Evolutionary conservation across 768 basidiomycete species (phyloP).

Genomic region (Kwoniella mangroviensis): DNA sequence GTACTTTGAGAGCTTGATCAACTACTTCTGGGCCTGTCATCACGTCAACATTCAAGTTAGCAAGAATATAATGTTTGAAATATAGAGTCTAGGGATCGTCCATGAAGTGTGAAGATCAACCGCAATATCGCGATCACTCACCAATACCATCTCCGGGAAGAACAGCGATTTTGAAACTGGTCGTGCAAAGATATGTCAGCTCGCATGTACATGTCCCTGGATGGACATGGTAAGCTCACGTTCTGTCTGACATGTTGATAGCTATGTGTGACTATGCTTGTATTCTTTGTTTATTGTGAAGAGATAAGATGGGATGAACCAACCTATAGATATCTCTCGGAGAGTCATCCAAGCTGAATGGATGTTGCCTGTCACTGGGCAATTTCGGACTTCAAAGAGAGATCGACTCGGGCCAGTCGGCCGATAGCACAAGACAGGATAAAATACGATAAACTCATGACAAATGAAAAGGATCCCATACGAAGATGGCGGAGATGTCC

Average conservation of each 20-base stretch:
- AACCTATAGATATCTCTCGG: slow-evolving; percentile 9
- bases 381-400: slow-evolving; percentile 1
- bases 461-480: neutral
- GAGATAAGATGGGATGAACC: neutral
- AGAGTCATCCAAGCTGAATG: slow-evolving; percentile 2
- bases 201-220: neutral
- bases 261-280: neutral
- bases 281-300: neutral
- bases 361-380: neutral
- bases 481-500: neutral
- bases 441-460: neutral
- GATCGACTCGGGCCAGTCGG: slow-evolving; percentile 22
- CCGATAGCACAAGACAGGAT: slow-evolving; percentile 1
- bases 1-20: slow-evolving; percentile 78
- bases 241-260: slow-evolving; percentile 38
- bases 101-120: neutral
- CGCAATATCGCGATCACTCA: slow-evolving; percentile 55
- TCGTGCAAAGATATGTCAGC: neutral
- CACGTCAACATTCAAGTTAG: neutral
- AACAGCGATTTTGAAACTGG: slow-evolving; percentile 82
- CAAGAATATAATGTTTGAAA: neutral
- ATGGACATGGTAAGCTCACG: slow-evolving; percentile 26
- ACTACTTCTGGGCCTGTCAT: slow-evolving; percentile 86
- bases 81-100: neutral
- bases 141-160: slow-evolving; percentile 98